Percentiles rank a stretch among this genome's conserved stretches.
Evolutionary conservation across 2,329 filamentous ascomycete species (phyloP).

Genomic region (Escovopsis weberi): DNA sequence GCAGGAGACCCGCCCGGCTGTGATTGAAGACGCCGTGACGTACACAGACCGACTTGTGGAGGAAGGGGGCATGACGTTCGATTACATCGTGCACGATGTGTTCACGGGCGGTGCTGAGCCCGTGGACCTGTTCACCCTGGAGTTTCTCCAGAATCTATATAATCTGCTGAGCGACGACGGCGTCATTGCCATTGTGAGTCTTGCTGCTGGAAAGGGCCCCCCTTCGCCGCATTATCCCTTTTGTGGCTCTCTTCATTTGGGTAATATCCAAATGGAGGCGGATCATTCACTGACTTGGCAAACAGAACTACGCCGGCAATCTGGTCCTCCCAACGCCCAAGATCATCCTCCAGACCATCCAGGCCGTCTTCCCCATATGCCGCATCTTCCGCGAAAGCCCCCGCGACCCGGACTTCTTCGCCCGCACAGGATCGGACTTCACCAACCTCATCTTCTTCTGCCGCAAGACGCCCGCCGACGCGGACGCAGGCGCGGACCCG

Average conservation of each 20-base stretch:
- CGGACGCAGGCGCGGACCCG: too few species aligned
- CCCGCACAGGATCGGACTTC: conserved; percentile 50
- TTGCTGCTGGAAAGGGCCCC: too few species aligned
- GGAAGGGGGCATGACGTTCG: conserved; percentile 40
- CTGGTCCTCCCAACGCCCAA: conserved; percentile 60
- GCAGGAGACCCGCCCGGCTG: conserved; percentile 59
- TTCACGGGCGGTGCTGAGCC: conserved; percentile 95
- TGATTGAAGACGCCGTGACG: conserved; percentile 68
- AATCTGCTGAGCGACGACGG: conserved; percentile 62
- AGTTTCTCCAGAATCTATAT: conserved; percentile 62
- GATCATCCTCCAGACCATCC: conserved; percentile 71
- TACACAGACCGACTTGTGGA: conserved; percentile 40
- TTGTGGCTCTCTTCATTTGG: too few species aligned
- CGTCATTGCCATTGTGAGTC: conserved; percentile 70
- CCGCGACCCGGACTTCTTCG: conserved; percentile 31
- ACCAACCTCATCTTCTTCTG: conserved; percentile 97
- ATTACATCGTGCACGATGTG: conserved; percentile 95
- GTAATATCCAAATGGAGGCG: too few species aligned
- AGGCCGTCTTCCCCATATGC: conserved; percentile 71
- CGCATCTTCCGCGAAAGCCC: conserved; percentile 75
- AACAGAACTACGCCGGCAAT: conserved; percentile 87
- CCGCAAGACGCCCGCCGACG: conserved; percentile 38
- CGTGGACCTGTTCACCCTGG: conserved; percentile 69
- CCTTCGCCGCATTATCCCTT: too few species aligned
- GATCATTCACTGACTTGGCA: conserved; percentile 6